Conservation (phyloP, 2,329 filamentous ascomycete species). For the Pleomassaria siparia region DNA sequence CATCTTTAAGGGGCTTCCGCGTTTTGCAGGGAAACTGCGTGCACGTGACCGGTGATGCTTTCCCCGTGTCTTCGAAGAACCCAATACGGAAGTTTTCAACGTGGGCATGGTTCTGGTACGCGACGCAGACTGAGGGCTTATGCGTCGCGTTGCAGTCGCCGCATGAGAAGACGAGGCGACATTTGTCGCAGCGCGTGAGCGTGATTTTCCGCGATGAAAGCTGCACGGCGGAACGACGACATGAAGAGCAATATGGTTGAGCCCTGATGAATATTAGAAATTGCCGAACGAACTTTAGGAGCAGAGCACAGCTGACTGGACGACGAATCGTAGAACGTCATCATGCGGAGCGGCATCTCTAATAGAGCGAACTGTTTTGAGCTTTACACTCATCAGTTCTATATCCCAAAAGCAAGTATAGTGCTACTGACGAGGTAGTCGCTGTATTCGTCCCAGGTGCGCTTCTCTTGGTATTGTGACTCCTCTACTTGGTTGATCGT, state of each 20-base stretch:
- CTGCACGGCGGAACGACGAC: constrained; percentile 17
- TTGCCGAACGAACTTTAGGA: too few species aligned
- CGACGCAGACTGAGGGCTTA: constrained; percentile 10
- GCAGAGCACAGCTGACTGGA: constrained; percentile 17
- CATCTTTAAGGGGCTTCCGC: constrained; percentile 8
- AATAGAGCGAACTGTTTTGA: constrained; percentile 13
- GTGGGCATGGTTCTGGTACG: constrained; percentile 9
- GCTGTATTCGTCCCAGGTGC: constrained; percentile 18
- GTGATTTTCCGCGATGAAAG: constrained; percentile 11
- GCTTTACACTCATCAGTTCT: constrained; percentile 1
- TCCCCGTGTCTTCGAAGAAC: constrained; percentile 21
- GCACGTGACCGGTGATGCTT: constrained; percentile 15
- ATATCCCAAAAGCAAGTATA: neutral
- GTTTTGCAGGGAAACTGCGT: constrained; percentile 13
- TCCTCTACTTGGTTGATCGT: constrained; percentile 16
- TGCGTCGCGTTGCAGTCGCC: constrained; percentile 12
- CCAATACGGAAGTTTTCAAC: constrained; percentile 19
- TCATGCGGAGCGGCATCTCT: constrained; percentile 13
- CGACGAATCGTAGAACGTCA: constrained; percentile 11
- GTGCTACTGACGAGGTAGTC: constrained; percentile 12
- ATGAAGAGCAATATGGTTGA: constrained; percentile 18
- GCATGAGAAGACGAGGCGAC: constrained; percentile 17
- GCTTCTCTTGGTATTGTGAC: constrained; percentile 13
- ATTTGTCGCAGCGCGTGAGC: constrained; percentile 14
- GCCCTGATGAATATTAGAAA: constrained; percentile 9